Evolutionary conservation across 371 early-diverging fungal genomes (phyloP), one percentile per base, ranked within the genome.

Genomic region (Antonospora locustae): DNA sequence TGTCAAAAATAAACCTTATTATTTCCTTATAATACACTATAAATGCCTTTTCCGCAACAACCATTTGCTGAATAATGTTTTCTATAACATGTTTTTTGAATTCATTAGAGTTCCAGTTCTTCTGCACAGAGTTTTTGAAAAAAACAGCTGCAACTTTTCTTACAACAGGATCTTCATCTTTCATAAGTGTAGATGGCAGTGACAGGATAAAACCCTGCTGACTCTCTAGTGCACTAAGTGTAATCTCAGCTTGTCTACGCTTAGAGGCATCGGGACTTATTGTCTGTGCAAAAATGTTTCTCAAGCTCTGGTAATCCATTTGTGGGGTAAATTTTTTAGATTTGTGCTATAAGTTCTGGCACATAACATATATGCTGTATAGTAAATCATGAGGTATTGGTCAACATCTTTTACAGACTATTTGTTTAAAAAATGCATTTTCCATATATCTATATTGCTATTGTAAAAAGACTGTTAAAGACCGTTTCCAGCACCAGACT

Each of bases 41-140:
- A 19, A 29, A 36, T 27, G 34, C 28, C 25, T 46, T 50, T n/a
- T 63, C 63, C 6, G 53, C 39, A 49, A 28, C 19, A 7, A 54
- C 24, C 41, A 48, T 50, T 43, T 34, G 30, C 2, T 55, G 48
- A 4, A 63, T n/a, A 14, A 67, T 30, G 12, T 55, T 53, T 3
- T n/a, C 14, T 4, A 60, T 41, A 12, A 67, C 16, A 39, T 48
- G 19, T 22, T 28, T 14, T 22, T 50, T 28, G 22, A 60, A 44
- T 27, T 37, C 46, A 7, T 32, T 5, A 27, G 14, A 16, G 6
- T 16, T 41, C 48, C 61, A 67, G 6, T 58, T 40, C 5, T 37
- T 37, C n/a, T 46, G 48, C 12, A 71, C 32, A 32, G 57, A 25
- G 55, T 67, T 71, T 48, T 53, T 60, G 41, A 65, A 64, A 56